Evolutionary conservation across 2,329 filamentous ascomycete genomes (phyloP).

Genomic region (Sporothrix phasma): DNA sequence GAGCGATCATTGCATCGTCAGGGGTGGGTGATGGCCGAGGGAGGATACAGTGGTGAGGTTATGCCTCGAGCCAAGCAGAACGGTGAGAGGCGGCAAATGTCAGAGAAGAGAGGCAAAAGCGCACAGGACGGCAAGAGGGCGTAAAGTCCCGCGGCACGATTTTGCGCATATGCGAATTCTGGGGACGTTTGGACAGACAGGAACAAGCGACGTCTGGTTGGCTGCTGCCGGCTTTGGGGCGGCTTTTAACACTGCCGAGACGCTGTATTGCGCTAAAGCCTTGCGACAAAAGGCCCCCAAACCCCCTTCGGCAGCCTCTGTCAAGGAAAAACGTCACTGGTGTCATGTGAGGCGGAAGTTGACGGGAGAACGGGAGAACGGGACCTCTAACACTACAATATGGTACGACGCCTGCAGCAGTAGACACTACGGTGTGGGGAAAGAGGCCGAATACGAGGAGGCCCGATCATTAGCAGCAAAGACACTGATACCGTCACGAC

Average conservation of each 20-base stretch:
- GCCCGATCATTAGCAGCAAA: too few species aligned
- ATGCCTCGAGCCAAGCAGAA: not conserved
- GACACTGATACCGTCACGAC: too few species aligned
- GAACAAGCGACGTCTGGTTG: not conserved
- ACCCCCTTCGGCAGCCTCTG: not conserved
- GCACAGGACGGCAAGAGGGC: not conserved
- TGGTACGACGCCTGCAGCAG: not conserved
- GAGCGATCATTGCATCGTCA: conserved; percentile 12
- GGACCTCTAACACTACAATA: not conserved
- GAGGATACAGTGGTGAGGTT: not conserved
- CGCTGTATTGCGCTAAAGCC: not conserved
- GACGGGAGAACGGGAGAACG: conserved; percentile 7
- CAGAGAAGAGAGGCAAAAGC: not conserved
- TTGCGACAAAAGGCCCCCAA: not conserved
- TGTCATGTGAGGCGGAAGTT: conserved; percentile 7
- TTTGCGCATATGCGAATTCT: not conserved
- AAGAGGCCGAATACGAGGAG: conserved; percentile 9
- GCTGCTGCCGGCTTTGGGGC: not conserved
- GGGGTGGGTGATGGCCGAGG: not conserved
- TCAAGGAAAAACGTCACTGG: not conserved
- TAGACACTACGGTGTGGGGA: not conserved
- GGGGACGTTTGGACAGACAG: not conserved
- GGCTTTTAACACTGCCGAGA: not conserved
- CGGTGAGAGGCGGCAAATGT: not conserved
- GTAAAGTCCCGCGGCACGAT: not conserved